phyloP scores from a whole-genome alignment of 163 green algal species.

The Chlamydomonas reinhardtii region DNA sequence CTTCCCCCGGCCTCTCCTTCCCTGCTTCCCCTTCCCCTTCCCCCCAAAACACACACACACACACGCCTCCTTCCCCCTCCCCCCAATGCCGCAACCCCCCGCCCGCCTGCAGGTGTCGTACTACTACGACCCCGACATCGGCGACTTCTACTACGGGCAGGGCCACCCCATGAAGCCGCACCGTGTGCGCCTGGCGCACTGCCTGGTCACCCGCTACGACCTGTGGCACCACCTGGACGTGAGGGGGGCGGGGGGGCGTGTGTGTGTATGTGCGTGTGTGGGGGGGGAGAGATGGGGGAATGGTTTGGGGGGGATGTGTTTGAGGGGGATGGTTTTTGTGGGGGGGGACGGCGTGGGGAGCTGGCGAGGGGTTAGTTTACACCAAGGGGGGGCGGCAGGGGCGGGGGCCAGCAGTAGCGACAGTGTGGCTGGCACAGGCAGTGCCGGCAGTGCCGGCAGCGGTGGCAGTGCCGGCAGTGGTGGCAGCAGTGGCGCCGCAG shows the following conservation, averaged over 20 bases:
- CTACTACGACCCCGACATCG: constrained; percentile 90
- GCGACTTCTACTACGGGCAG: constrained; percentile 94
- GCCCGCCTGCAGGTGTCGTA: constrained; percentile 76
- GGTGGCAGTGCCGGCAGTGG: background rate
- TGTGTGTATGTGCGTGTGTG: background rate
- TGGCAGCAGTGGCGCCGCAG: background rate
- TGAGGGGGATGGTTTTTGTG: too few species aligned
- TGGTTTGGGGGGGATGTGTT: background rate
- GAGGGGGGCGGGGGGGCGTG: background rate
- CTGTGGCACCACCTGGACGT: constrained; percentile 83
- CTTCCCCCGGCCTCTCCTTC: too few species aligned
- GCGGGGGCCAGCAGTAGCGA: background rate
- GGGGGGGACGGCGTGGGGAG: too few species aligned
- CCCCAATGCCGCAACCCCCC: background rate
- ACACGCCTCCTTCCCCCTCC: too few species aligned
- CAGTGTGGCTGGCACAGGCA: too few species aligned
- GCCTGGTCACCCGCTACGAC: constrained; percentile 86
- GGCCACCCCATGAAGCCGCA: constrained; percentile 98
- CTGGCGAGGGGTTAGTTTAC: too few species aligned
- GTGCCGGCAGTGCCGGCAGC: background rate
- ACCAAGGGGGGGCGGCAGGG: too few species aligned
- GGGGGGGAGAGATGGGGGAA: background rate
- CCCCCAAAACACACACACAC: background rate
- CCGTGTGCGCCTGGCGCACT: constrained; percentile 89
- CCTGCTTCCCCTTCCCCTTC: background rate